Percentiles rank a stretch among this genome's conserved stretches.
phyloP scores from a whole-genome alignment of 2,329 filamentous ascomycete species.

The Verticillium nonalfalfae region DNA sequence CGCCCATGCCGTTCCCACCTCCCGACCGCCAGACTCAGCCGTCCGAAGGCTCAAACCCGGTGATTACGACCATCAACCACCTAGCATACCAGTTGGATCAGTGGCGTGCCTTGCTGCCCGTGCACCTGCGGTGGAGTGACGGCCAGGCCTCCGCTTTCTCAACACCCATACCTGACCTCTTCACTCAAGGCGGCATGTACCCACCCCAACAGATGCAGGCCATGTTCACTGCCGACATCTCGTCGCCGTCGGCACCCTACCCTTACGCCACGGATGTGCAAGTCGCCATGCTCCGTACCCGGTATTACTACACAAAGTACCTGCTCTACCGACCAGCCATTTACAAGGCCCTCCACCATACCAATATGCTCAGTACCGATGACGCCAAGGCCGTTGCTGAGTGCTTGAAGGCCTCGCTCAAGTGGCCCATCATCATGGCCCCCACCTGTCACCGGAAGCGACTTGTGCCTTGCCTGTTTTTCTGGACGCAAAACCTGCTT shows the following conservation, averaged over 20 bases:
- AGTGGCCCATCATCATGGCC: constrained; percentile 54
- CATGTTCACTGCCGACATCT: constrained; percentile 41
- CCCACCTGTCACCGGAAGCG: constrained; percentile 52
- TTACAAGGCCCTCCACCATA: constrained; percentile 53
- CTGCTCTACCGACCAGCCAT: constrained; percentile 52
- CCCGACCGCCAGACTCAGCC: constrained; percentile 6
- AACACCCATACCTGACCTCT: constrained; percentile 13
- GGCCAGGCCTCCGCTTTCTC: constrained; percentile 37
- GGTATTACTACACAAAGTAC: constrained; percentile 53
- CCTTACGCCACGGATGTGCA: constrained; percentile 49
- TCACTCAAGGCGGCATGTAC: constrained; percentile 12
- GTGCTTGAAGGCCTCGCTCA: constrained; percentile 49
- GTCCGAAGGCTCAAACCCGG: constrained; percentile 13
- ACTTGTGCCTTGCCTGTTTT: constrained; percentile 51
- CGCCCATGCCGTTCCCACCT: constrained; percentile 1
- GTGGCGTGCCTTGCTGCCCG: constrained; percentile 51
- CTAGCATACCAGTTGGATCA: constrained; percentile 47
- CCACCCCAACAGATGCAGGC: constrained; percentile 21
- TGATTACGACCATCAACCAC: constrained; percentile 34
- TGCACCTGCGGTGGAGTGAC: constrained; percentile 51
- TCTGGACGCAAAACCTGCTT: constrained; percentile 57
- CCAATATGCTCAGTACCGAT: constrained; percentile 43
- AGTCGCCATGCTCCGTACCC: constrained; percentile 48
- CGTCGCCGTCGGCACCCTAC: constrained; percentile 35
- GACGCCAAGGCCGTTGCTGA: constrained; percentile 49